Conservation (phyloP, 495 filamentous ascomycete genomes). For the Penicillium mononematosum region DNA sequence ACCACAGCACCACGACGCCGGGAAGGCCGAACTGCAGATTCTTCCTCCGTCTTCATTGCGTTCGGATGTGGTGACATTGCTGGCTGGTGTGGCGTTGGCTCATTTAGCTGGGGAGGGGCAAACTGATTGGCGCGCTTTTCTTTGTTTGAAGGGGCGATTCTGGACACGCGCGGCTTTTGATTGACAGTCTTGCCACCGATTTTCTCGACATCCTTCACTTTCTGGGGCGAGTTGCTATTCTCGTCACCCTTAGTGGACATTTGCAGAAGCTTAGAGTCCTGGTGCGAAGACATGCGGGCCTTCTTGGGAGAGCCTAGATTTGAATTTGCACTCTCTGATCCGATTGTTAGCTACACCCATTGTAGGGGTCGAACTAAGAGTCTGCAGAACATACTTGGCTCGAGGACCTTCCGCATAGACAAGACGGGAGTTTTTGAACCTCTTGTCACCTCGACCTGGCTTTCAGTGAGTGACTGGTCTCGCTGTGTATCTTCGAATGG, state of each 20-base stretch:
- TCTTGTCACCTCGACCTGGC: conserved; percentile 19
- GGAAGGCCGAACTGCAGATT: conserved; percentile 53
- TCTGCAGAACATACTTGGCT: conserved; percentile 54
- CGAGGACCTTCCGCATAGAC: conserved; percentile 53
- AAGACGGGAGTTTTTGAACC: conserved; percentile 17
- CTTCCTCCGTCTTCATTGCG: conserved; percentile 7
- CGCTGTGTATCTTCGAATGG: conserved; percentile 10
- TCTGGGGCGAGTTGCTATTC: conserved; percentile 19
- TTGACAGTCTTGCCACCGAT: conserved; percentile 1
- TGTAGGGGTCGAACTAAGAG: background rate
- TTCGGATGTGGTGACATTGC: conserved; percentile 8
- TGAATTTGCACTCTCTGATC: conserved; percentile 54
- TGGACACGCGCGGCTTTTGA: conserved; percentile 15
- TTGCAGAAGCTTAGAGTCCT: conserved; percentile 17
- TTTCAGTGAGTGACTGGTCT: conserved; percentile 23
- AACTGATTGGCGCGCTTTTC: conserved; percentile 17
- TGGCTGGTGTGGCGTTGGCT: conserved; percentile 6
- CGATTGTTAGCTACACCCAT: conserved; percentile 24
- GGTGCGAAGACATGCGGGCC: conserved; percentile 12
- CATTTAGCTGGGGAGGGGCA: conserved; percentile 13
- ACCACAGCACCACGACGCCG: conserved; percentile 64
- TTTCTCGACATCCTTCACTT: conserved; percentile 18
- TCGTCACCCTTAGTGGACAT: conserved; percentile 14
- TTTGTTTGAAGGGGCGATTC: conserved; percentile 13
- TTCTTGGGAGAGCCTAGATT: conserved; percentile 37